Evolutionary conservation across 2,329 filamentous ascomycete genomes (phyloP).

Genomic region (Geoglossum cookeanum): DNA sequence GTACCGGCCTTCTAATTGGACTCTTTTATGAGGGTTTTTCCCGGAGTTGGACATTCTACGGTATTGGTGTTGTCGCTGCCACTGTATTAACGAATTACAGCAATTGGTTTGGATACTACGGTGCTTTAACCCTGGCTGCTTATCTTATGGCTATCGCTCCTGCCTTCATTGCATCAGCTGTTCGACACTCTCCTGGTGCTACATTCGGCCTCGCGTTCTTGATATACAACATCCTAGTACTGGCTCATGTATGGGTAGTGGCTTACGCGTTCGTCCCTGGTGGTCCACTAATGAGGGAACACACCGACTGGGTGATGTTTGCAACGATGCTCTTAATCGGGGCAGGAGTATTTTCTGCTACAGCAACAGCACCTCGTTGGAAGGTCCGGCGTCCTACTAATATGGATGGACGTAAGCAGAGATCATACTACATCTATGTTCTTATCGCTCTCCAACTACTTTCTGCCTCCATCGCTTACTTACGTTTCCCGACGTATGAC

Average conservation of each 20-base stretch:
- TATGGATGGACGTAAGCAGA: constrained; percentile 30
- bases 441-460: constrained; percentile 62
- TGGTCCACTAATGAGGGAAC: constrained; percentile 78
- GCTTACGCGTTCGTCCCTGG: constrained; percentile 96
- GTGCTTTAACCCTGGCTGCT: constrained; percentile 52
- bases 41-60: constrained; percentile 62
- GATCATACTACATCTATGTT: constrained; percentile 51
- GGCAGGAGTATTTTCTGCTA: constrained; percentile 57
- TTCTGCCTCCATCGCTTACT: constrained; percentile 62
- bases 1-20: constrained; percentile 57
- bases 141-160: constrained; percentile 70
- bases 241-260: constrained; percentile 98
- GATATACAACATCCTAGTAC: constrained; percentile 77
- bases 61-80: constrained; percentile 60
- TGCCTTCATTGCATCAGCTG: constrained; percentile 54
- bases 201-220: constrained; percentile 83
- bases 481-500: constrained; percentile 82
- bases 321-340: constrained; percentile 71
- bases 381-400: constrained; percentile 25
- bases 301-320: constrained; percentile 88
- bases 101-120: constrained; percentile 82
- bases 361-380: constrained; percentile 20
- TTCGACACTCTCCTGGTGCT: constrained; percentile 54
- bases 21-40: constrained; percentile 51
- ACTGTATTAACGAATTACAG: constrained; percentile 54